Evolutionary conservation across 108 stramenopile species (phyloP).

Genomic region (Pelagomonas calceolata): DNA sequence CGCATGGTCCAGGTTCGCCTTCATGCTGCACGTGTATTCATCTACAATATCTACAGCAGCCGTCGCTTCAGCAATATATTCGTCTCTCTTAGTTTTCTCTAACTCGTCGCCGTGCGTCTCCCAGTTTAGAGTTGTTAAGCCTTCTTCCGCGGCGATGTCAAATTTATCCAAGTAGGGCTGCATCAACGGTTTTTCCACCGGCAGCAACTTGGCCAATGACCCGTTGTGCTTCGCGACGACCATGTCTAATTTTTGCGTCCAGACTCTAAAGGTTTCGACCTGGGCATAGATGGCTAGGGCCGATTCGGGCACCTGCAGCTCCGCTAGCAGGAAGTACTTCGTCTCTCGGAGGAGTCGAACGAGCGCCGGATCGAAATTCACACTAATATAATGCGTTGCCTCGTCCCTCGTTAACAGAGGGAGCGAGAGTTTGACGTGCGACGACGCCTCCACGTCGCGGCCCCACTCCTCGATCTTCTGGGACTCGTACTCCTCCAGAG

Average conservation of each 20-base stretch:
- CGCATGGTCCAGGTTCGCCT: conserved; percentile 53
- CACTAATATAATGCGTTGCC: conserved; percentile 45
- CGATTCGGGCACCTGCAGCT: conserved; percentile 57
- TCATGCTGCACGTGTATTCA: conserved; percentile 58
- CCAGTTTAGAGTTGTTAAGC: conserved; percentile 63
- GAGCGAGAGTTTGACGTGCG: conserved; percentile 62
- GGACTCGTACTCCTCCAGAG: conserved; percentile 59
- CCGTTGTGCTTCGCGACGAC: conserved; percentile 74
- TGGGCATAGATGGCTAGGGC: conserved; percentile 65
- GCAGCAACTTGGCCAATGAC: conserved; percentile 56
- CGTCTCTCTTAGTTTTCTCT: conserved; percentile 17
- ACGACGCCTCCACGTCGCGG: conserved; percentile 56
- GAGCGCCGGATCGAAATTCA: conserved; percentile 80
- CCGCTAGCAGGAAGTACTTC: conserved; percentile 70
- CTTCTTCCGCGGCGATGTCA: conserved; percentile 48
- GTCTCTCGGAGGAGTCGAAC: conserved; percentile 71
- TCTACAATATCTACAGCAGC: conserved; percentile 54
- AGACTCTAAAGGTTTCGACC: conserved; percentile 62
- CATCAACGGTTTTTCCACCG: conserved; percentile 72
- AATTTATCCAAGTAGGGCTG: conserved; percentile 62
- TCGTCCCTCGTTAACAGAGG: conserved; percentile 50
- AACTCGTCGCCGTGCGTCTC: conserved; percentile 39
- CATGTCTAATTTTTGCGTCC: conserved; percentile 74
- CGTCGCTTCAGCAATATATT: conserved; percentile 60
- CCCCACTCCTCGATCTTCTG: conserved; percentile 69